Conservation (phyloP, 495 filamentous ascomycete species). For the Usnea hakonensis region DNA sequence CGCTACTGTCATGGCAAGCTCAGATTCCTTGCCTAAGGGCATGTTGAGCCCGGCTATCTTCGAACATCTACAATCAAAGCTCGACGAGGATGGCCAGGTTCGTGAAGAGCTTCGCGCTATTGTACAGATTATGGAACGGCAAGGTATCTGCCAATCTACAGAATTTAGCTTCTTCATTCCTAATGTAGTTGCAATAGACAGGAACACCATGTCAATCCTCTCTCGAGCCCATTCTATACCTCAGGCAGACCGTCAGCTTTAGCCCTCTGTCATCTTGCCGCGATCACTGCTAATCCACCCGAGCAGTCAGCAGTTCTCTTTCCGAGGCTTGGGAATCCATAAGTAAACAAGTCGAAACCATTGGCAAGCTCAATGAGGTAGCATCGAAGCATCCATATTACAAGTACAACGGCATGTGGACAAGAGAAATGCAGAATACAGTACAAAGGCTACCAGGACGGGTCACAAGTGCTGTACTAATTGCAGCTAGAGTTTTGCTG, state of each 20-base stretch:
- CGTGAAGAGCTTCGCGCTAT: conserved; percentile 78
- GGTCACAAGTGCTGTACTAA: not conserved
- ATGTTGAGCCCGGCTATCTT: conserved; percentile 80
- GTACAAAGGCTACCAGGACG: conserved; percentile 31
- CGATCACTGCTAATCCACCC: not conserved
- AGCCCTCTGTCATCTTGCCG: not conserved
- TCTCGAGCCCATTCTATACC: conserved; percentile 87
- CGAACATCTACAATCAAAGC: conserved; percentile 75
- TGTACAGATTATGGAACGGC: conserved; percentile 66
- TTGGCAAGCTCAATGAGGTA: conserved; percentile 55
- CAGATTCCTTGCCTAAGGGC: conserved; percentile 11
- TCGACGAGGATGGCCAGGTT: conserved; percentile 76
- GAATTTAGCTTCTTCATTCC: not conserved
- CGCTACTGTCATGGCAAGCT: conserved; percentile 6
- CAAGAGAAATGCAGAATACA: conserved; percentile 73
- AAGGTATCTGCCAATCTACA: conserved; percentile 37
- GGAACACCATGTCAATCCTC: conserved; percentile 68
- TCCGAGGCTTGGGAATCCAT: conserved; percentile 48
- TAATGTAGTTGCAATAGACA: conserved; percentile 29
- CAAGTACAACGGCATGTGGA: conserved; percentile 87
- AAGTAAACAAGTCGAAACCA: conserved; percentile 45
- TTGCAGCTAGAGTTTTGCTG: conserved; percentile 45
- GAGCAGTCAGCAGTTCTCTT: conserved; percentile 35
- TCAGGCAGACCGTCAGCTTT: conserved; percentile 58
- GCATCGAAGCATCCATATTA: conserved; percentile 87